A percentile compares a stretch with the other conserved stretches of the same genome.
phyloP scores from a whole-genome alignment of 2,329 filamentous ascomycete genomes.

The Fonsecaea erecta region DNA sequence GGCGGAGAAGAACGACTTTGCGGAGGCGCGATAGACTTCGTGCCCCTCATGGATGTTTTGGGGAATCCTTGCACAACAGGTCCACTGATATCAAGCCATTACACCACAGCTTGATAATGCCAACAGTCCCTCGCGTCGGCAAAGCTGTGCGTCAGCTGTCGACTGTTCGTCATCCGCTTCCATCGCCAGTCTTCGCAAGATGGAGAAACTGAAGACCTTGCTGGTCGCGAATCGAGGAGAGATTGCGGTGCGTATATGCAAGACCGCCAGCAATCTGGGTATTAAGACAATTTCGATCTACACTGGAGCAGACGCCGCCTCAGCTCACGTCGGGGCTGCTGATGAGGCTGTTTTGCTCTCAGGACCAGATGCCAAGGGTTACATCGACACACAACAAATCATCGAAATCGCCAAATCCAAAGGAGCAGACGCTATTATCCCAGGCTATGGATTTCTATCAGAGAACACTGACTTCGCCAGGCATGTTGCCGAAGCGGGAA shows the following conservation, averaged over 20 bases:
- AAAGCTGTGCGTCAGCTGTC: background rate
- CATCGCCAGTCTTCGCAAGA: constrained; percentile 9
- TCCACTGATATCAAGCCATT: constrained; percentile 17
- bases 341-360: constrained; percentile 59
- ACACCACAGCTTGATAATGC: constrained; percentile 10
- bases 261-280: constrained; percentile 50
- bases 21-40: constrained; percentile 13
- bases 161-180: background rate
- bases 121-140: background rate
- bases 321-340: constrained; percentile 59
- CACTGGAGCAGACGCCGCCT: constrained; percentile 60
- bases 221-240: constrained; percentile 66
- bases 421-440: constrained; percentile 63
- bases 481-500: constrained; percentile 57
- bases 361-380: constrained; percentile 55
- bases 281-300: constrained; percentile 63
- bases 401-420: constrained; percentile 58
- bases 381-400: constrained; percentile 46
- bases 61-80: constrained; percentile 14
- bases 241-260: constrained; percentile 60
- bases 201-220: constrained; percentile 54
- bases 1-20: constrained; percentile 28
- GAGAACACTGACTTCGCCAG: constrained; percentile 67
- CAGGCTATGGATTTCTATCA: constrained; percentile 70
- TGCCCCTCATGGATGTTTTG: constrained; percentile 7